Evolutionary conservation across 768 basidiomycete species (phyloP).

Genomic region (Tulasnella calospora): DNA sequence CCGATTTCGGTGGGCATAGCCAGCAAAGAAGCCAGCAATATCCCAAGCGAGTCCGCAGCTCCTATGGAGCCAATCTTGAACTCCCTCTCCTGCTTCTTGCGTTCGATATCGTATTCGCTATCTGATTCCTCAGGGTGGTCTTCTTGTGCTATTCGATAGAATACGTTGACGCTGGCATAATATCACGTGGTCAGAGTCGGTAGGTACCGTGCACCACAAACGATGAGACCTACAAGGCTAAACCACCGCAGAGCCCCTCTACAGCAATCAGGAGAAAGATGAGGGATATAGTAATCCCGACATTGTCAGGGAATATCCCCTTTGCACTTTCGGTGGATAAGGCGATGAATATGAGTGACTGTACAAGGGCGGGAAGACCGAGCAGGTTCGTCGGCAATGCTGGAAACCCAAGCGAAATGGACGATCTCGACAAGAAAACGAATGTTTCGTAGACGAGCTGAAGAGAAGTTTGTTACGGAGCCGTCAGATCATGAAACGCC

Average conservation of each 20-base stretch:
- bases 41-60: slow-evolving; percentile 75
- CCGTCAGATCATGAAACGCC: slow-evolving; percentile 4
- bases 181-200: slow-evolving; percentile 3
- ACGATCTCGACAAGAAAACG: slow-evolving; percentile 89
- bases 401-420: slow-evolving; percentile 78
- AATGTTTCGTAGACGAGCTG: slow-evolving; percentile 84
- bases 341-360: slow-evolving; percentile 60
- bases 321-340: slow-evolving; percentile 63
- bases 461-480: neutral
- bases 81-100: slow-evolving; percentile 70
- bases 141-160: slow-evolving; percentile 77
- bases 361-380: slow-evolving; percentile 68
- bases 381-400: slow-evolving; percentile 67
- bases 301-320: slow-evolving; percentile 54
- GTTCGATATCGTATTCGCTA: slow-evolving; percentile 50
- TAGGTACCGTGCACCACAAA: slow-evolving; percentile 33
- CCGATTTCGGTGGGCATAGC: slow-evolving; percentile 71
- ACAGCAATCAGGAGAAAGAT: slow-evolving; percentile 75
- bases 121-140: slow-evolving; percentile 35
- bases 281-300: slow-evolving; percentile 45
- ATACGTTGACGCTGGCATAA: slow-evolving; percentile 72
- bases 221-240: slow-evolving; percentile 70
- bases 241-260: slow-evolving; percentile 90
- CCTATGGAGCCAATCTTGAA: slow-evolving; percentile 90
- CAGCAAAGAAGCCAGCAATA: slow-evolving; percentile 55